Evolutionary conservation across 1,139 yeast species (phyloP).

Genomic region (Diutina ranongensis): DNA sequence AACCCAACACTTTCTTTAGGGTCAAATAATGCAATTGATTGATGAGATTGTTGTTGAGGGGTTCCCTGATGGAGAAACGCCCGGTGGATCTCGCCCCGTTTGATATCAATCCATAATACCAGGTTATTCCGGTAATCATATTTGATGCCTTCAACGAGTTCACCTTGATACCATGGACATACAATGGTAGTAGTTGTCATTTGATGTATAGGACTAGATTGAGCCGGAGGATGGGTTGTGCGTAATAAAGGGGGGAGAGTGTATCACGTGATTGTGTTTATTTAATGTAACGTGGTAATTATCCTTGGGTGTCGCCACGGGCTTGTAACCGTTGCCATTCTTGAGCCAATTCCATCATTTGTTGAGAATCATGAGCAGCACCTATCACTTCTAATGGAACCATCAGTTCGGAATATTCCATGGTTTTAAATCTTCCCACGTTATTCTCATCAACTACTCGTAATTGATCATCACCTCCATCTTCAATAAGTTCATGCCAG

Average conservation of each 20-base stretch:
- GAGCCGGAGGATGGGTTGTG: too few relatives aligned
- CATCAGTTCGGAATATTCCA: slow-evolving; percentile 80
- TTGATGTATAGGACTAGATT: too few relatives aligned
- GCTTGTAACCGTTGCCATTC: slow-evolving; percentile 29
- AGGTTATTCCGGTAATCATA: slow-evolving; percentile 1
- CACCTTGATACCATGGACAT: neutral
- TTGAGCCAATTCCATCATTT: slow-evolving; percentile 53
- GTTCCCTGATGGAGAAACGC: neutral
- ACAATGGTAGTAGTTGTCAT: neutral
- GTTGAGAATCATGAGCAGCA: slow-evolving; percentile 55
- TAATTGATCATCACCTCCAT: slow-evolving; percentile 21
- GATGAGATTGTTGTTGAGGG: neutral
- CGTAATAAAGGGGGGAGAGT: neutral
- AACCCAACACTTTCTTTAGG: neutral
- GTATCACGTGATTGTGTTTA: neutral
- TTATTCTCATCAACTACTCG: slow-evolving; percentile 59
- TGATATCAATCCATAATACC: neutral
- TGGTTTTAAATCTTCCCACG: slow-evolving; percentile 61
- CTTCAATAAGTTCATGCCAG: slow-evolving; percentile 62
- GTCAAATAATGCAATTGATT: neutral
- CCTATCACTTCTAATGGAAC: slow-evolving; percentile 88
- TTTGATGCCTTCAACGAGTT: slow-evolving; percentile 3
- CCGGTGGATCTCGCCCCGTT: slow-evolving; percentile 3
- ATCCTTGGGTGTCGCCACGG: too few relatives aligned
- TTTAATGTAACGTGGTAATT: neutral